Evolutionary conservation across 2,329 filamentous ascomycete genomes (phyloP).

Genomic region (Dactylellina leptospora): DNA sequence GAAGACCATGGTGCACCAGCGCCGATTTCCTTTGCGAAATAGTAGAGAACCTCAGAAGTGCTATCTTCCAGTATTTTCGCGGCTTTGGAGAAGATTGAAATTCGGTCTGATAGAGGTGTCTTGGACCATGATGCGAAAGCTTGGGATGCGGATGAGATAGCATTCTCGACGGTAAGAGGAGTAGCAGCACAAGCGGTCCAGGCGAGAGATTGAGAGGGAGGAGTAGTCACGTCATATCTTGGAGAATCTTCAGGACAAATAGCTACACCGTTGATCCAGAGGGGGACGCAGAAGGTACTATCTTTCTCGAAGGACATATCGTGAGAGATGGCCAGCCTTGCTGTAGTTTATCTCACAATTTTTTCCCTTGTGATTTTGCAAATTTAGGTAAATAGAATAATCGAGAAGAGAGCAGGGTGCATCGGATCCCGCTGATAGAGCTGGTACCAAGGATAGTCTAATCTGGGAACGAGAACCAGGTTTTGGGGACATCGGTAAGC

Average conservation of each 20-base stretch:
- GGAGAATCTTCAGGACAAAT: slow-evolving; percentile 19
- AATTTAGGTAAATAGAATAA: too few relatives aligned
- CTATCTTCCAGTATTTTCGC: slow-evolving; percentile 71
- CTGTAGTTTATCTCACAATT: too few relatives aligned
- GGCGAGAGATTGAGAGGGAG: slow-evolving; percentile 29
- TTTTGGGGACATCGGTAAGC: slow-evolving; percentile 14
- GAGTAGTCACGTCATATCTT: slow-evolving; percentile 37
- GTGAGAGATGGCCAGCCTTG: too few relatives aligned
- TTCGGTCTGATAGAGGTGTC: slow-evolving; percentile 69
- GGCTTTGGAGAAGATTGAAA: slow-evolving; percentile 75
- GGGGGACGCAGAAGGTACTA: slow-evolving; percentile 43
- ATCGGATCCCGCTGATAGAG: slow-evolving; percentile 7
- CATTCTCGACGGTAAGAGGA: slow-evolving; percentile 66
- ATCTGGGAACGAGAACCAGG: slow-evolving; percentile 1
- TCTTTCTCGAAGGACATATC: slow-evolving; percentile 47
- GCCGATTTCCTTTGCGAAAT: slow-evolving; percentile 70
- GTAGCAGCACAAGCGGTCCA: slow-evolving; percentile 69
- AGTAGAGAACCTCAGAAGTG: slow-evolving; percentile 68
- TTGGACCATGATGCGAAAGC: slow-evolving; percentile 76
- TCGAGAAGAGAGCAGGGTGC: too few relatives aligned
- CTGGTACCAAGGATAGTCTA: neutral
- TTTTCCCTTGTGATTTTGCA: too few relatives aligned
- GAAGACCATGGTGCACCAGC: slow-evolving; percentile 60
- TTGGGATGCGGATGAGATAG: slow-evolving; percentile 69
- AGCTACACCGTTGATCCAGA: slow-evolving; percentile 40